A percentile compares a stretch with the other conserved stretches of the same genome.
Conservation (phyloP, 768 basidiomycete genomes). For the Boletus bicolor region DNA sequence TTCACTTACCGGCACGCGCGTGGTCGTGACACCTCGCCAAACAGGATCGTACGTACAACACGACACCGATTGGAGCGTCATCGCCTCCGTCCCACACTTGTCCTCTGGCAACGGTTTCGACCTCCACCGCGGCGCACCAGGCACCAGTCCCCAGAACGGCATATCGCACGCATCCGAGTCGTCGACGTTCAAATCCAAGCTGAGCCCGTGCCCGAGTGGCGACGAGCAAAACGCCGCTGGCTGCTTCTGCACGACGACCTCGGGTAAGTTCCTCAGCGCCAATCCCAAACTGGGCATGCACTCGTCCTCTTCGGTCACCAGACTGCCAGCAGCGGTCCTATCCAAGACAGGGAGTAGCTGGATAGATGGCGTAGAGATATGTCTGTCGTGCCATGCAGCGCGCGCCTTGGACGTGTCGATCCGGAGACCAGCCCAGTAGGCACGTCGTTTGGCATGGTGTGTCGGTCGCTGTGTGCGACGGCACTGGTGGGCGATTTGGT, state of each 20-base stretch:
- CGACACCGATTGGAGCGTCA: neutral
- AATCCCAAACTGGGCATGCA: neutral
- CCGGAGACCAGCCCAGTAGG: conserved; percentile 40
- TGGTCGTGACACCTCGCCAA: neutral
- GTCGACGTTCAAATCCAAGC: neutral
- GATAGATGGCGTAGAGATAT: conserved; percentile 29
- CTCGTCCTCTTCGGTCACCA: neutral
- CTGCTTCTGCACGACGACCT: neutral
- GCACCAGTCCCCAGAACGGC: conserved; percentile 1
- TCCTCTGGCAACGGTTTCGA: conserved; percentile 20
- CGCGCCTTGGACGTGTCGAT: conserved; percentile 43
- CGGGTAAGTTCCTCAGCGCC: neutral
- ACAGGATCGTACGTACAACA: neutral
- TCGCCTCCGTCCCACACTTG: neutral
- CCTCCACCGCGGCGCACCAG: conserved; percentile 24
- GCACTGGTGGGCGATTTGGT: conserved; percentile 35
- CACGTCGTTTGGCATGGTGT: conserved; percentile 48
- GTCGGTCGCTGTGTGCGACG: conserved; percentile 38
- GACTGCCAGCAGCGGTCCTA: neutral
- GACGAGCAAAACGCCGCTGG: neutral
- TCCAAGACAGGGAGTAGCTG: neutral
- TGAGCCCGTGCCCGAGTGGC: conserved; percentile 4
- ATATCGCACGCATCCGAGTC: neutral
- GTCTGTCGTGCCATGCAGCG: conserved; percentile 32
- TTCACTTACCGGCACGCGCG: conserved; percentile 10